Evolutionary conservation across 2,329 filamentous ascomycete genomes (phyloP), one percentile per base, ranked within the genome.

Genomic region (Talaromyces islandicus): DNA sequence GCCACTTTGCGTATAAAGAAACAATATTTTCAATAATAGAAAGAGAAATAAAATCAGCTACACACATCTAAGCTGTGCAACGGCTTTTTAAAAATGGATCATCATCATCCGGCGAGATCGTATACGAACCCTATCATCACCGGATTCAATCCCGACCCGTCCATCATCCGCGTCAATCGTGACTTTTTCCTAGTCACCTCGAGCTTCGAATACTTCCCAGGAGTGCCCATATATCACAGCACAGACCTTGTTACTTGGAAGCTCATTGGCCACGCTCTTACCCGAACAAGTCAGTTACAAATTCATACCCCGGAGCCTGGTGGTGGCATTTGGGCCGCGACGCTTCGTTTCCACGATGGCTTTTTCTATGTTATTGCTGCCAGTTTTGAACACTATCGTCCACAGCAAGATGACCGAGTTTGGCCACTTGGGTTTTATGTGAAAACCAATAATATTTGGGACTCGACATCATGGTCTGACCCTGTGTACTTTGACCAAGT

Each of bases 131-230:
- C 78, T 1, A 75, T 81, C 27, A 64, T 81, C 2, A 75, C 79
- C 4, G 79, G 78, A 12, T 81, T 76, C 57, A 71, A 78, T 56
- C 75, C 78, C 0, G 78, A 80, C 62, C 78, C 78, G 1, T 77
- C 73, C 51, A 78, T 78, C 60, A 72, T 77, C 24, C 72, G 75
- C 46, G 75, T 80, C 6, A 65, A 69, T 35, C 64, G 72, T 25
- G 77, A 74, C 0, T 78, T 76, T 64, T 80, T 78, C 67, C 78
- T 78, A 56, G 76, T 75, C 1, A 72, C 73, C 2, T 79, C 77
- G 1, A 77, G 73, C n/a, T 81, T 81, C 66, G 69, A 75, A 56
- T 71, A 73, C 1, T 80, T 78, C 52, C 79, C 79, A 0, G 78
- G 78, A 0, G 68, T 80, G 1, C 78, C 78, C 0, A 69, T 81